Base-by-base conservation (phyloP, 2,329 filamentous ascomycete genomes). In the Fusarium caatingaense region DNA sequence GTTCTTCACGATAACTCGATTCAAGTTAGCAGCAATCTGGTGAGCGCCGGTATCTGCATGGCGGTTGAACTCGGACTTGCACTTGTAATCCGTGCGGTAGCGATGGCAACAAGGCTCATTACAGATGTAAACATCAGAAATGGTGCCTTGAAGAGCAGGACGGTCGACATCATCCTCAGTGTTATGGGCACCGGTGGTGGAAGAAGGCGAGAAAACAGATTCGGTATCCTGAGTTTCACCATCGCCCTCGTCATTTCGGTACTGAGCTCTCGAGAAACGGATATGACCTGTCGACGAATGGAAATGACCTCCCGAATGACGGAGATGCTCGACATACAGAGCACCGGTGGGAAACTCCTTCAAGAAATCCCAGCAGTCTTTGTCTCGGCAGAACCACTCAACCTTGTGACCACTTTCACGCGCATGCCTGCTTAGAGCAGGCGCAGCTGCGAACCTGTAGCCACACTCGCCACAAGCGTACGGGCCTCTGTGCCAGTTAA, bases 381-480 rank as follows among this genome's bases (percentile, higher is more conserved):
- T 21, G 2, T 59, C 58, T 0, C 15, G 16, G 13, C 66, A 75
- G 2, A 30, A 11, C 72, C 68, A 75, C 13, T 63, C 21, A 2
- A 41, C 53, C 0, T 37, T 13, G 11, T 76, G 74, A 0, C 34
- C n/a, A 15, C 65, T 77, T 1, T 18, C 54, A 0, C 37, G 41
- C 0, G 50, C 58, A 9, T 77, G 76, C 6, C 75, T 37, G 3
- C 64, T 55, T 2, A 77, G 56, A 0, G 76, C 71, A 1, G 76
- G 50, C 3, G 53, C 56, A 3, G 74, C 73, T 3, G 73, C 74
- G 53, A 77, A 77, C 2, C 25, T 20, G 4, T 28, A 7, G 23
- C 54, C 8, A 11, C 76, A 77, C 13, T 75, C 58, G 1, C 63
- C 63, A 6, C 76, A 77, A 2, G 42, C 21, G 5, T 77, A 77